Percentiles rank a stretch among this genome's conserved stretches.
These are phyloP conservation scores for Staphylotrichum longicolle DNA, from an alignment of 495 filamentous ascomycete genomes.

Conservation along the genomic window DNA sequence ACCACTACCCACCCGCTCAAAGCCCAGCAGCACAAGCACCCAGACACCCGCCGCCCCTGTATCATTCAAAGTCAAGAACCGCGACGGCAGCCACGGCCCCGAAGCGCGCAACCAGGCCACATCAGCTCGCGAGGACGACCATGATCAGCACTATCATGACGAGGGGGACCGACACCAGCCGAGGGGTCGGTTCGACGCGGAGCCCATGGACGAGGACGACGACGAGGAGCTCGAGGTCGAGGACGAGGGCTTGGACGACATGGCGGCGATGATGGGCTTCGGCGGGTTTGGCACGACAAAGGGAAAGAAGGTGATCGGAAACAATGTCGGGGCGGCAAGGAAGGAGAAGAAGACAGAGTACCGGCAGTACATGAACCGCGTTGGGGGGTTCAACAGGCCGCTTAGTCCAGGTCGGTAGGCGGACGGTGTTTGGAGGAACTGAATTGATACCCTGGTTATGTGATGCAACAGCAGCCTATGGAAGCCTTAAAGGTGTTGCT, in stretches of 20 bases:
- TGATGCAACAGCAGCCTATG: not conserved
- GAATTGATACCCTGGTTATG: slow-evolving; percentile 23
- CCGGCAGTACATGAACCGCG: slow-evolving; percentile 97
- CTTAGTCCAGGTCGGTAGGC: slow-evolving; percentile 54
- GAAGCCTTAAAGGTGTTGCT: not conserved
- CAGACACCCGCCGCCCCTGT: slow-evolving; percentile 34
- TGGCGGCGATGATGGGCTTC: slow-evolving; percentile 88
- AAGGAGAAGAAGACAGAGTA: slow-evolving; percentile 97
- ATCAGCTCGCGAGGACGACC: not conserved
- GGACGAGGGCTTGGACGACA: slow-evolving; percentile 69
- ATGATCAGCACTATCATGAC: slow-evolving; percentile 20
- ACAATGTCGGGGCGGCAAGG: slow-evolving; percentile 76
- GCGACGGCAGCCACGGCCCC: slow-evolving; percentile 40
- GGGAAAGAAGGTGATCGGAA: slow-evolving; percentile 84
- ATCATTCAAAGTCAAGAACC: slow-evolving; percentile 41
- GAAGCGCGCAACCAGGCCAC: slow-evolving; percentile 13
- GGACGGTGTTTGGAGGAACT: not conserved
- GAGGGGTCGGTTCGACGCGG: slow-evolving; percentile 33
- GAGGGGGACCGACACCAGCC: slow-evolving; percentile 18
- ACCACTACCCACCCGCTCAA: slow-evolving; percentile 28
- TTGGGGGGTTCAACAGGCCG: slow-evolving; percentile 94
- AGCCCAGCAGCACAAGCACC: slow-evolving; percentile 41
- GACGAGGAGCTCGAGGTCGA: slow-evolving; percentile 48
- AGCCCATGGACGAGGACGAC: slow-evolving; percentile 48
- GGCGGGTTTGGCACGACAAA: slow-evolving; percentile 82